Conservation (phyloP, 352 stramenopile species). For the Phytophthora hybrid region DNA sequence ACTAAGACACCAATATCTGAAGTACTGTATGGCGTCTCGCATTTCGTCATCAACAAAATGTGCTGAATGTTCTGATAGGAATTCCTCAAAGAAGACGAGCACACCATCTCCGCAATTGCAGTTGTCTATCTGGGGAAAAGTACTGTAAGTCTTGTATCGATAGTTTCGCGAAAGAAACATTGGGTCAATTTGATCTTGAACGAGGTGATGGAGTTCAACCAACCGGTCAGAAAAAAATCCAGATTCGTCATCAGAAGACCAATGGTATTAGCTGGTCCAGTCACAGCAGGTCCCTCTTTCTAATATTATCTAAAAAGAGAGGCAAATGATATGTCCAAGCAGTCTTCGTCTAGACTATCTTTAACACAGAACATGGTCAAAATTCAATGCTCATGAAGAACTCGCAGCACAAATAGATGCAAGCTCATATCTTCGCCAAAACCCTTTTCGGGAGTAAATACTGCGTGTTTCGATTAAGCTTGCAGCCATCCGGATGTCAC, state of each 20-base stretch:
- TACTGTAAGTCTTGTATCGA: slow-evolving; percentile 1
- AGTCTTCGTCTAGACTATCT: not conserved
- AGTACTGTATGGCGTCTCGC: no score
- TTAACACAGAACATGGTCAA: not conserved
- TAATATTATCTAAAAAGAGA: not conserved
- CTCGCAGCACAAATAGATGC: not conserved
- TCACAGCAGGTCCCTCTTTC: not conserved
- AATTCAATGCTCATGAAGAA: slow-evolving; percentile 1
- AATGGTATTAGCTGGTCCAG: slow-evolving; percentile 4
- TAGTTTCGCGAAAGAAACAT: not conserved
- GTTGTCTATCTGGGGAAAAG: slow-evolving; percentile 1
- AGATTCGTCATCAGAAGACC: not conserved
- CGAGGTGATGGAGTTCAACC: not conserved
- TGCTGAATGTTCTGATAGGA: no score
- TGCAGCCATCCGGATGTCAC: not conserved
- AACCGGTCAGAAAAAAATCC: not conserved
- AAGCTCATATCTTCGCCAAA: slow-evolving; percentile 2
- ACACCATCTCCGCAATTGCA: not conserved
- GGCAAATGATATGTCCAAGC: not conserved
- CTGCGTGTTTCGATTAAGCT: no score
- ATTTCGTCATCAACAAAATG: no score
- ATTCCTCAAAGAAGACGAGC: no score
- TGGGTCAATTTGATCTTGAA: no score
- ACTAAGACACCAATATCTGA: no score
- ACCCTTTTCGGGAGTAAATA: not conserved